Evolutionary conservation across 495 filamentous ascomycete genomes (phyloP).

Genomic region (Penicillium goetzii): DNA sequence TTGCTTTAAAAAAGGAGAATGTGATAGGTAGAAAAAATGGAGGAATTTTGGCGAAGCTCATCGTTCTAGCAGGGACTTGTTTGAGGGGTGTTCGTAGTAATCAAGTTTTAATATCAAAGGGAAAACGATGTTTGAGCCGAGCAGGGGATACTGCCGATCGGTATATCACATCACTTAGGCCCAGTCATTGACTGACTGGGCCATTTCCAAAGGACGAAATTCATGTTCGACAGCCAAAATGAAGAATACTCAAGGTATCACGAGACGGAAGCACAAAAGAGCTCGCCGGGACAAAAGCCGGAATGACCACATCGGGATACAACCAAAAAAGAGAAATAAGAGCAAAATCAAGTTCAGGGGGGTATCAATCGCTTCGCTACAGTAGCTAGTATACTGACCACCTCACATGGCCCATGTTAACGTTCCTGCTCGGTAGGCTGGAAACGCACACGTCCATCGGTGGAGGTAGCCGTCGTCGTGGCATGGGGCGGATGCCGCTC

Average conservation of each 20-base stretch:
- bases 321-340: not conserved
- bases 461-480: not conserved
- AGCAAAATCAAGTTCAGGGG: conserved; percentile 13
- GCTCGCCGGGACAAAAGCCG: not conserved
- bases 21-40: conserved; percentile 1
- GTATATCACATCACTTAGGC: not conserved
- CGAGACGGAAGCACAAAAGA: conserved; percentile 3
- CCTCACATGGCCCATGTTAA: conserved; percentile 12
- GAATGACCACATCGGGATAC: not conserved
- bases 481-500: conserved; percentile 17
- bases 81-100: not conserved
- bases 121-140: not conserved
- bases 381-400: conserved; percentile 8
- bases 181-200: not conserved
- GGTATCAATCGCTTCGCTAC: conserved; percentile 25
- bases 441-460: conserved; percentile 11
- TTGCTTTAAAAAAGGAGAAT: not conserved
- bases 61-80: not conserved
- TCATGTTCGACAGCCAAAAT: not conserved
- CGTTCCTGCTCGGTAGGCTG: conserved; percentile 26
- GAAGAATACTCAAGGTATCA: conserved; percentile 24
- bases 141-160: not conserved
- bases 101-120: not conserved
- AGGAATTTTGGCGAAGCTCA: conserved; percentile 1
- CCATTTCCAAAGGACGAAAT: not conserved